phyloP scores from a whole-genome alignment of 2,329 filamentous ascomycete species.

The Dothistroma pini region DNA sequence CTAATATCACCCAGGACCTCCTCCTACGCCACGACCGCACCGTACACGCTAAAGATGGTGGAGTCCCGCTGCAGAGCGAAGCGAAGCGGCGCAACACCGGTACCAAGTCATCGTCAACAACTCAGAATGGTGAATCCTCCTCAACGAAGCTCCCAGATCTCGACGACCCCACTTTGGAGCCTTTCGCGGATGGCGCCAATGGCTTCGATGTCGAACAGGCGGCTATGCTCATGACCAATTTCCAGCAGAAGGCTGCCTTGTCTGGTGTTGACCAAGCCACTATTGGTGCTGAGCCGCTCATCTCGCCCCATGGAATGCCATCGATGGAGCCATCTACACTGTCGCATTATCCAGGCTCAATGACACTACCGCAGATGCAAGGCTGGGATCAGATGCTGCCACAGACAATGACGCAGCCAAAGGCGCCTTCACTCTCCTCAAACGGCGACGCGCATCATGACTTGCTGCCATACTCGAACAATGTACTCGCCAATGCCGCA shows the following conservation, averaged over 20 bases:
- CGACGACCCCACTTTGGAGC: constrained; percentile 72
- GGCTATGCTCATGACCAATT: constrained; percentile 96
- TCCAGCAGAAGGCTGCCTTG: constrained; percentile 87
- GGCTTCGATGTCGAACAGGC: constrained; percentile 96
- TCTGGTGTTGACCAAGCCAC: constrained; percentile 57
- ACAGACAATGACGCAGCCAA: constrained; percentile 61
- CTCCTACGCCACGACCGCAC: constrained; percentile 96
- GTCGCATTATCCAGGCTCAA: constrained; percentile 64
- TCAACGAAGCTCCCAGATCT: constrained; percentile 71
- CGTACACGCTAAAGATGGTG: constrained; percentile 97
- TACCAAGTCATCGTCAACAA: constrained; percentile 14
- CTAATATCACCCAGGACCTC: constrained; percentile 57
- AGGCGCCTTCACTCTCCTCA: constrained; percentile 70
- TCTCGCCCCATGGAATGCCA: constrained; percentile 66
- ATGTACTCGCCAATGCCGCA: constrained; percentile 20
- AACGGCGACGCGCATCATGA: constrained; percentile 31
- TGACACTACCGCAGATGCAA: constrained; percentile 79
- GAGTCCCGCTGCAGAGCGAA: constrained; percentile 88
- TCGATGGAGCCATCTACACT: constrained; percentile 73
- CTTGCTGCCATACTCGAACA: constrained; percentile 52
- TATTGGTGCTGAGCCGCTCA: constrained; percentile 60
- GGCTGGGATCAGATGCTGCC: constrained; percentile 83
- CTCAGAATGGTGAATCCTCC: constrained; percentile 49
- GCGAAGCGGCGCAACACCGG: constrained; percentile 68
- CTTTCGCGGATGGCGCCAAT: constrained; percentile 87